Base-by-base conservation (phyloP, 805 yeast genomes). In the Saccharomyces paradoxus region DNA sequence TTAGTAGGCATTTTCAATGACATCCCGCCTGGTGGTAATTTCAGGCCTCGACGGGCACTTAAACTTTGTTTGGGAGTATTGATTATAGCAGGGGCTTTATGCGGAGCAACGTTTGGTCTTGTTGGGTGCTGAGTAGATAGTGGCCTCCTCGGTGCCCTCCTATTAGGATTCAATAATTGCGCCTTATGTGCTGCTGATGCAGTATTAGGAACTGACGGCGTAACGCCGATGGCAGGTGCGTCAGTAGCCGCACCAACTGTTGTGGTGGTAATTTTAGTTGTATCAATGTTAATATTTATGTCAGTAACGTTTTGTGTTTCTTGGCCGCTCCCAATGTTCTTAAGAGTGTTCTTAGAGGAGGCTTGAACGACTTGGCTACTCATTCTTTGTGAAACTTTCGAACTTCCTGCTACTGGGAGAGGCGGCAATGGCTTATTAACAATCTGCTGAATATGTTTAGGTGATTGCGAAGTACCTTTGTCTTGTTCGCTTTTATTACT, bases 41-140 rank as follows among this genome's bases (percentile, higher is more conserved):
- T 72, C 82, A 76, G 87, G 79, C 85, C 96, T 91, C 83, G 80
- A 85, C 78, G 83, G 87, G 63, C 88, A 84, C 71, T 96, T 87
- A 65, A 79, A 84, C 60, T 92, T 82, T 74, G 96, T 83, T 58
- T 81, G 81, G 65, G 78, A 78, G 76, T 84, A 87, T 88, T 80
- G 56, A 46, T 69, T 8, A 37, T 37, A 3, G 44, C 44, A 21
- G 44, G 44, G 12, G 24, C 44, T 9, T 37, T 37, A 37, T 61
- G 81, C 87, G 81, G 80, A 96, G 79, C 81, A 89, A 71, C 83
- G 87, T 86, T 48, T 21, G 53, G 51, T 30, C 28, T 48, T 13
- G 46, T 24, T 26, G 56, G 31, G 13, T 46, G 49, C 49, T 46
- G 49, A n/a, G 22, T n/a, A 12, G 52, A 31, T 3, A 53, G 53